Evolutionary conservation across 306 rosid genomes (phyloP).

Genomic region (Acacia melanoxylon): DNA sequence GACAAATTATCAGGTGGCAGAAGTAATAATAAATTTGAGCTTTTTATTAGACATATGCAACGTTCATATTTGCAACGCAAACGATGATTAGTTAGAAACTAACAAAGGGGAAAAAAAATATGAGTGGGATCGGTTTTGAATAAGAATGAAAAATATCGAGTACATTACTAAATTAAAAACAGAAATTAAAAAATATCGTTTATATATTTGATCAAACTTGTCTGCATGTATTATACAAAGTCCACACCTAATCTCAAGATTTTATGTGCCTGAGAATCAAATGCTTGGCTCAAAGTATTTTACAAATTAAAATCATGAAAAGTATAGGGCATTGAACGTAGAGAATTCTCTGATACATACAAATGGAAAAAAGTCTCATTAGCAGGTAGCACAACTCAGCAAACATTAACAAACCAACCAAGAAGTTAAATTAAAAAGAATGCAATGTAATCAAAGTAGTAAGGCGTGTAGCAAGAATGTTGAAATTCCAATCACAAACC

Average conservation of each 20-base stretch:
- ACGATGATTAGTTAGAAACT: neutral
- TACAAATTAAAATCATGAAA: neutral
- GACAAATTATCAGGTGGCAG: neutral
- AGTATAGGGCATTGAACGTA: neutral
- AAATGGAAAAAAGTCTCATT: neutral
- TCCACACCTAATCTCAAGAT: constrained; percentile 16
- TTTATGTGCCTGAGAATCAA: neutral
- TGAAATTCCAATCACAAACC: neutral
- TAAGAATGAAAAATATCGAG: neutral
- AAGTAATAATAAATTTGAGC: neutral
- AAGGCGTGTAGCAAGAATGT: neutral
- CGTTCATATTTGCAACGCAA: neutral
- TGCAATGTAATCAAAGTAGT: neutral
- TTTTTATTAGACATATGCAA: neutral
- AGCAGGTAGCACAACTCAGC: neutral
- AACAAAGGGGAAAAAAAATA: neutral
- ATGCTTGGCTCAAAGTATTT: neutral
- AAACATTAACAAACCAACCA: neutral
- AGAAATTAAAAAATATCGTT: neutral
- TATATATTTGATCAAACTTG: neutral
- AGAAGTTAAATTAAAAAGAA: neutral
- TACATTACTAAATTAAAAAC: too few species aligned
- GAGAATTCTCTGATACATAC: neutral
- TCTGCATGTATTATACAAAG: neutral
- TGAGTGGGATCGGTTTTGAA: neutral